These are phyloP conservation scores for Phytophthora foliorum DNA, from an alignment of 352 stramenopile species.

Conservation along the genomic window DNA sequence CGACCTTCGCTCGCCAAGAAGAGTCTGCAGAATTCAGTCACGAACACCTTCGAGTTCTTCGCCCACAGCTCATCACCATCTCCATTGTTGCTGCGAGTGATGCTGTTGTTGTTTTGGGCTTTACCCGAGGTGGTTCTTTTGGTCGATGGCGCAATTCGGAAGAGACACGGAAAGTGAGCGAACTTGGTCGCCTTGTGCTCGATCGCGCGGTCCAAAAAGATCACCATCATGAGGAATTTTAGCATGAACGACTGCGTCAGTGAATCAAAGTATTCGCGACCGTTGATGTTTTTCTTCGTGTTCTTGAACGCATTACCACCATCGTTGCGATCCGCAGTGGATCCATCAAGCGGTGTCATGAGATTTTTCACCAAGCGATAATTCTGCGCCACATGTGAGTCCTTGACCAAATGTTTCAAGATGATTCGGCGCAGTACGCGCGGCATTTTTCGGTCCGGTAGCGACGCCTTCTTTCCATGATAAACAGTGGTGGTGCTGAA, in stretches of 20 bases:
- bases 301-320: slow-evolving; percentile 58
- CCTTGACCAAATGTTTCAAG: slow-evolving; percentile 74
- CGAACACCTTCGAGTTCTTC: slow-evolving; percentile 93
- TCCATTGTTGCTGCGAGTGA: slow-evolving; percentile 8
- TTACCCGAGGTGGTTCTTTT: slow-evolving; percentile 8
- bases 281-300: slow-evolving; percentile 77
- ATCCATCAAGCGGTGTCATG: slow-evolving; percentile 73
- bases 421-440: slow-evolving; percentile 65
- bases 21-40: slow-evolving; percentile 93
- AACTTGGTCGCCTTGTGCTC: slow-evolving; percentile 79
- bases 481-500: slow-evolving; percentile 45
- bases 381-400: slow-evolving; percentile 63
- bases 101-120: neutral
- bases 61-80: slow-evolving; percentile 50
- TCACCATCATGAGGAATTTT: slow-evolving; percentile 93
- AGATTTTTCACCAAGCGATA: slow-evolving; percentile 81
- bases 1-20: slow-evolving; percentile 96
- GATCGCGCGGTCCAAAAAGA: slow-evolving; percentile 94
- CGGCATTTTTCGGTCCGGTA: slow-evolving; percentile 54
- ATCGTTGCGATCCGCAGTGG: slow-evolving; percentile 44
- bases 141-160: slow-evolving; percentile 57
- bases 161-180: slow-evolving; percentile 90
- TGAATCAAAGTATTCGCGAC: slow-evolving; percentile 83
- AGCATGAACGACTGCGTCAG: slow-evolving; percentile 91
- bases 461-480: slow-evolving; percentile 32